Evolutionary conservation across 2,329 filamentous ascomycete genomes (phyloP), one percentile per base, ranked within the genome.

Genomic region (Phaeosphaeria sp.): DNA sequence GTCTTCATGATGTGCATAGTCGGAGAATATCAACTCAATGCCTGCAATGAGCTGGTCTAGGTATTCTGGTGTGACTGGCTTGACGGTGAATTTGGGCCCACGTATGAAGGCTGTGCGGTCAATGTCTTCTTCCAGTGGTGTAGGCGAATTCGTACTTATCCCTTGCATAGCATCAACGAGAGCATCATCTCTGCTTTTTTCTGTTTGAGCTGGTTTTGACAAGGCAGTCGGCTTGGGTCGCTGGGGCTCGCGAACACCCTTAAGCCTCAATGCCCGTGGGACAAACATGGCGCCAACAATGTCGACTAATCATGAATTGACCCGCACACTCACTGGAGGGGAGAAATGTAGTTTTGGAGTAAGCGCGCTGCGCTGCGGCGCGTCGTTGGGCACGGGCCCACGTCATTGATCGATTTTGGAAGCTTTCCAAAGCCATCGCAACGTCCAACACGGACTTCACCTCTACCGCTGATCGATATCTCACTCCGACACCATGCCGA

Each of bases 401-500:
- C 56, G 52, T 61, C 59, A 58, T 53, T 39, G 47, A n/a, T 46
- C 48, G 46, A 53, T 22, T 54, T 43, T 49, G 39, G 23, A 47
- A 30, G 36, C 36, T 46, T 36, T 36, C 10, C 20, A 46, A 6
- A 21, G 25, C 25, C 25, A 27, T 27, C 4, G 25, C 25, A 27
- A 27, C 25, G 9, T 27, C 4, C 25, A 27, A 27, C 25, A 27
- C 9, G 3, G 13, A 25, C 15, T 20, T 17, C 15, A 3, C 23
- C 20, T 15, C 20, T 54, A 21, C 11, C 11, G n/a, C 30, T 3
- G 22, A 25, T 22, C n/a, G 23, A 27, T 46, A 46, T 33, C 13
- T 25, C 20, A 18, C 33, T 25, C 11, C 15, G 23, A 18, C 39
- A 39, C 59, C 46, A 88, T 88, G 86, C 78, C 84, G 11, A 87